Base-by-base conservation (phyloP, 352 stramenopile genomes). In the Globisporangium cylindrosporum region DNA sequence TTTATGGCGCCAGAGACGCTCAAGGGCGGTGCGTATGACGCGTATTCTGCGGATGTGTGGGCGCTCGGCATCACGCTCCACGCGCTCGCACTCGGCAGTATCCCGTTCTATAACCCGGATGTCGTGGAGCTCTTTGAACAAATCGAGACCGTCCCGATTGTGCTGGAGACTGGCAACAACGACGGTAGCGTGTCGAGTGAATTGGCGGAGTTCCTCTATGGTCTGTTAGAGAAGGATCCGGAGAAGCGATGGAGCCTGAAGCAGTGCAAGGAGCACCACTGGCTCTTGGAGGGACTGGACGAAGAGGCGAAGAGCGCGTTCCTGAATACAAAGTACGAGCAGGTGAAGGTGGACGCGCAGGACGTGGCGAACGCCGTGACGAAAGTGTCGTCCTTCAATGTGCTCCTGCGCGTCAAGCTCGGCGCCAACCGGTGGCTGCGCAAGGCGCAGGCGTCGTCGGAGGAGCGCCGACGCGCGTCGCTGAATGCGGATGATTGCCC, bases 21-120 rank as follows among this genome's bases (percentile, higher is more conserved):
- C 46, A 91, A 89, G 69, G 82, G 87, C 57, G 83, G 88, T 29
- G 80, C 79, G 59, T 96, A 91, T 74, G 88, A 79, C 43, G 90
- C 89, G 9, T 95, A 90, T 72, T 75, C 84, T 14, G 91, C 89
- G 15, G 91, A 97, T 55, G 78, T 97, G 18, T 97, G 91, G 91
- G 88, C 91, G 15, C 75, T 96, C 2, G 91, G 89, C 41, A 81
- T 96, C 66, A 96, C 87, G 34, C 63, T 97, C 32, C 88, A 97
- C 67, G 88, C 88, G 24, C 70, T 96, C 51, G 77, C 80, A 3
- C 91, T 95, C 68, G 89, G 89, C 36, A 78, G 67, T 49, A 90
- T 97, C 53, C 91, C 91, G 49, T 97, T 94, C 72, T 93, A 90
- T 73, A 72, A 92, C 54, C 72, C 80, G 41, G 86, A 95, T 62